phyloP scores from a whole-genome alignment of 2,329 filamentous ascomycete species.

The Colletotrichum orchidophilum region DNA sequence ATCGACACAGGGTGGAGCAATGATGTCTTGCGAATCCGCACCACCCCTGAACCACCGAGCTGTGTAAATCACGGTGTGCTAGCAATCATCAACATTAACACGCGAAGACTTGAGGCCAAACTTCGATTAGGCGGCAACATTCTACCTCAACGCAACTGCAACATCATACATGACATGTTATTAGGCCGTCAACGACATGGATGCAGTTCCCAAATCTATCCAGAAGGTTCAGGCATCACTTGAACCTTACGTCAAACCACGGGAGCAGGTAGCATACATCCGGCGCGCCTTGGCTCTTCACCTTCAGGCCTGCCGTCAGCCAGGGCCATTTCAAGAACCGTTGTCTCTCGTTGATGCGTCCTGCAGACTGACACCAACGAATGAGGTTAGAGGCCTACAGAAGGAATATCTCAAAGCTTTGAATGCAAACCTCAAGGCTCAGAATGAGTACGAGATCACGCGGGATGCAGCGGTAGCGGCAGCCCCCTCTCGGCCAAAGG shows the following conservation, averaged over 20 bases:
- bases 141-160: not conserved
- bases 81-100: constrained; percentile 6
- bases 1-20: constrained; percentile 12
- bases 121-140: not conserved
- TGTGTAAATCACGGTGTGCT: not conserved
- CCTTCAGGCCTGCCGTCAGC: constrained; percentile 57
- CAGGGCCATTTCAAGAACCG: constrained; percentile 53
- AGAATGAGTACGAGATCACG: constrained; percentile 53
- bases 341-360: constrained; percentile 58
- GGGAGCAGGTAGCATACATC: constrained; percentile 66
- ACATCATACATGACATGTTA: not conserved
- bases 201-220: constrained; percentile 45
- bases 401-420: constrained; percentile 65
- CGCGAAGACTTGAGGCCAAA: not conserved
- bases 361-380: constrained; percentile 44
- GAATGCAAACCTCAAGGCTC: constrained; percentile 60
- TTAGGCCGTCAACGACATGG: constrained; percentile 31
- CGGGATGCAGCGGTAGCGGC: constrained; percentile 37
- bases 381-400: constrained; percentile 57
- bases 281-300: constrained; percentile 64
- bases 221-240: constrained; percentile 55
- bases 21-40: constrained; percentile 15
- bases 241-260: constrained; percentile 62
- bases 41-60: constrained; percentile 4
- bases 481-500: constrained; percentile 28